Evolutionary conservation across 2,329 filamentous ascomycete species (phyloP), one percentile per base, ranked within the genome.

Genomic region (Cercospora zeae-maydis): DNA sequence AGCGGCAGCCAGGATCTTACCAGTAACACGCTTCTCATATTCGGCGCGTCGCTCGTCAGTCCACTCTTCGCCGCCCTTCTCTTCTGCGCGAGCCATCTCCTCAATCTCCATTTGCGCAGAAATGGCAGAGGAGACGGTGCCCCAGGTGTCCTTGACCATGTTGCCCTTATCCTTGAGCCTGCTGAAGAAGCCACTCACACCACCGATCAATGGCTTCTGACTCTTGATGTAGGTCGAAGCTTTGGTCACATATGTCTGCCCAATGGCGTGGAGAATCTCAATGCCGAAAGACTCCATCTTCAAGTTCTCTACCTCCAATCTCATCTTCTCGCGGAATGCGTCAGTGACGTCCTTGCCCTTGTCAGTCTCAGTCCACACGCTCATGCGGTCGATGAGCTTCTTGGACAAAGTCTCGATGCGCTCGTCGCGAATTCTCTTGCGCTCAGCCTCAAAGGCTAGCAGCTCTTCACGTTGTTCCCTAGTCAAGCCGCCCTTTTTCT

Each of bases 211-310:
- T 80, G 96, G 96, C 78, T 98, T 98, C 76, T 99, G 95, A 55
- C 89, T 93, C 76, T 96, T 96, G 68, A 99, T 83, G 74, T 97
- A 88, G 1, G 88, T 88, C 1, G 90, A 91, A 3, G 89, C 91
- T 79, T 98, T 98, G 76, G 88, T 87, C 30, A 95, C 79, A 77
- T 99, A 99, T 3, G 92, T 96, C 70, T 90, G 84, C 14, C 95
- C 95, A 72, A 99, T 96, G 51, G 95, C 93, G 77, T 98, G 93
- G 54, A 97, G 82, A 70, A 98, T 98, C 71, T 99, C 95, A 45
- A 99, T 83, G 57, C 95, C 95, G 71, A 99, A 99, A 0, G 91
- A 96, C 79, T 99, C 95, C 92, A 99, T 99, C 83, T 98, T 99
- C 71, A 99, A 82, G 75, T 98, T 96, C 81, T 99, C 95, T 27